A percentile compares a stretch with the other conserved stretches of the same genome.
phyloP scores from a whole-genome alignment of 768 basidiomycete genomes.

The Lactarius indigo region DNA sequence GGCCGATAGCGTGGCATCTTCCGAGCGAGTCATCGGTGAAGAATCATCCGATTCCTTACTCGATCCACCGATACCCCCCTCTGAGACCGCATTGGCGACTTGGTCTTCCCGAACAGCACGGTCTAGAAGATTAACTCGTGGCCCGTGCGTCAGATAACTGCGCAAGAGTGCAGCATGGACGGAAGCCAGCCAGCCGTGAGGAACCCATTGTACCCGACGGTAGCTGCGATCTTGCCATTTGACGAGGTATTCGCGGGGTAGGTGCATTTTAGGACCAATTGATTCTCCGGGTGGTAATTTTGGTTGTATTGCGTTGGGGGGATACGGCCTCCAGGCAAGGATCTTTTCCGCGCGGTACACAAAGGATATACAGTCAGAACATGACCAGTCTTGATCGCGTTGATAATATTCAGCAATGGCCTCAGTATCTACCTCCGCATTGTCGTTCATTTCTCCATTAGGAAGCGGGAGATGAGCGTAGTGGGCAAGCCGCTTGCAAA shows the following conservation, averaged over 20 bases:
- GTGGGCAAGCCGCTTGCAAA: constrained; percentile 81
- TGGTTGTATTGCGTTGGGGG: constrained; percentile 58
- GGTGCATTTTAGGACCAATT: constrained; percentile 50
- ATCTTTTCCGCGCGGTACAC: constrained; percentile 74
- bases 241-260: constrained; percentile 91
- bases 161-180: constrained; percentile 65
- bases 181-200: constrained; percentile 84
- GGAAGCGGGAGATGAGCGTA: constrained; percentile 68
- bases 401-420: constrained; percentile 66
- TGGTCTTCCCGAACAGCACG: constrained; percentile 39
- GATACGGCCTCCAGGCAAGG: constrained; percentile 87
- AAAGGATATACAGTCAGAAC: constrained; percentile 75
- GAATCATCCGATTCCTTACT: constrained; percentile 27
- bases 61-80: constrained; percentile 38
- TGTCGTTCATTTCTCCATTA: constrained; percentile 34
- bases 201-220: constrained; percentile 80
- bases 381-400: constrained; percentile 53
- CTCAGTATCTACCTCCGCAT: constrained; percentile 25
- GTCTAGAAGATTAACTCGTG: constrained; percentile 62
- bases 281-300: constrained; percentile 36
- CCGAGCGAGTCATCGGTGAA: constrained; percentile 15
- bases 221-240: constrained; percentile 86
- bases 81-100: constrained; percentile 30
- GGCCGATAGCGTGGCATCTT: constrained; percentile 35
- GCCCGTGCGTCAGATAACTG: constrained; percentile 68